Percentiles rank a stretch among this genome's conserved stretches.
These are phyloP conservation scores for Ulota crispa DNA, from an alignment of 225 moss, liverwort and hornwort species.

Conservation along the genomic window DNA sequence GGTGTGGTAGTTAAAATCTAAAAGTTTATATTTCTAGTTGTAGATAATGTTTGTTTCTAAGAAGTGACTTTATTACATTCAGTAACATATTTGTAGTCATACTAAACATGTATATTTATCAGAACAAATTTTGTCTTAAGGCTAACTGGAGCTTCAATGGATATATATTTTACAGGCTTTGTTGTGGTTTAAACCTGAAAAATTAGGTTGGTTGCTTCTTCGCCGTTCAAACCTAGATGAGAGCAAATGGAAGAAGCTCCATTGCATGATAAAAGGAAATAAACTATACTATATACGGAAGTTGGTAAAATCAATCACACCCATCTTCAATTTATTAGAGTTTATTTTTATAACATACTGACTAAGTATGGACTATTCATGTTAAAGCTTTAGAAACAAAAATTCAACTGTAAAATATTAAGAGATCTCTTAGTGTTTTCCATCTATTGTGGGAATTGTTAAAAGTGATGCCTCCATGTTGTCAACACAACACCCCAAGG, in stretches of 20 bases:
- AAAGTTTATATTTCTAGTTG: background rate
- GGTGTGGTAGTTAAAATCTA: background rate
- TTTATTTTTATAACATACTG: too few relatives aligned
- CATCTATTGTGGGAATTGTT: too few relatives aligned
- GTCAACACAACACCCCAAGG: too few relatives aligned
- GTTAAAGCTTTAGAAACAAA: too few relatives aligned
- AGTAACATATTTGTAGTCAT: fast-evolving
- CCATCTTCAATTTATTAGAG: background rate
- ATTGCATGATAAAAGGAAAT: constrained; percentile 55
- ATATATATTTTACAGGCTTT: constrained; percentile 20
- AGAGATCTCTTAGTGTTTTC: too few relatives aligned
- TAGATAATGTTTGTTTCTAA: background rate
- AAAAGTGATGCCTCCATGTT: too few relatives aligned
- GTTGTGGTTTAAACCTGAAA: constrained; percentile 53
- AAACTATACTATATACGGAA: constrained; percentile 34
- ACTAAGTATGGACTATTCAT: too few relatives aligned
- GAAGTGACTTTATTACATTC: background rate
- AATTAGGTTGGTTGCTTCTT: constrained; percentile 46
- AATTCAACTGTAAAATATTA: too few relatives aligned
- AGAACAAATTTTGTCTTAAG: fast-evolving
- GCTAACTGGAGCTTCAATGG: fast-evolving
- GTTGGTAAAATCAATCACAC: constrained; percentile 13
- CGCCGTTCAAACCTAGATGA: background rate
- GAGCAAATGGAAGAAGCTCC: constrained; percentile 37
- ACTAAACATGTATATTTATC: fast-evolving